Conservation (phyloP, 805 yeast species). For the Pichia paraexigua region DNA sequence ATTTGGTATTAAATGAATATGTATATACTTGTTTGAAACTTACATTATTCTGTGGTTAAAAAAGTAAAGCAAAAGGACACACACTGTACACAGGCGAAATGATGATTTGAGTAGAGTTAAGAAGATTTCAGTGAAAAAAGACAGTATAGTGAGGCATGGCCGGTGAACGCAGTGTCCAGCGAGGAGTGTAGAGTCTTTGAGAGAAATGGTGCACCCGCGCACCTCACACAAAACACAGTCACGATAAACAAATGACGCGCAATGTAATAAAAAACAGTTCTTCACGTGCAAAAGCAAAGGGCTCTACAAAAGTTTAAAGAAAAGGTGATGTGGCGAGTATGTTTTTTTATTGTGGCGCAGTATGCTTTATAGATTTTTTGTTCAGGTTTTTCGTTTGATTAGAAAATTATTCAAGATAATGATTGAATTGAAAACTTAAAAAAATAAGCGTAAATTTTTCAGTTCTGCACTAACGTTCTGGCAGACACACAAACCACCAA, state of each 20-base stretch:
- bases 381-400: no score
- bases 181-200: not conserved
- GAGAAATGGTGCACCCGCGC: not conserved
- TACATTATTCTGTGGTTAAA: conserved; percentile 20
- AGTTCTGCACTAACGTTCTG: no score
- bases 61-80: conserved; percentile 1
- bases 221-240: not conserved
- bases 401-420: no score
- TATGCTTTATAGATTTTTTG: no score
- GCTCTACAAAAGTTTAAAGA: not conserved
- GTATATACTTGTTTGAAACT: conserved; percentile 7
- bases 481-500: not conserved
- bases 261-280: not conserved
- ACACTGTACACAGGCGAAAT: not conserved
- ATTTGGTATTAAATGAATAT: not conserved
- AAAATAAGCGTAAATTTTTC: no score
- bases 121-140: not conserved
- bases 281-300: conserved; percentile 6
- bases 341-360: not conserved
- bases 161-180: not conserved
- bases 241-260: not conserved
- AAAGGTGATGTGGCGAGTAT: not conserved
- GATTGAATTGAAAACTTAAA: no score
- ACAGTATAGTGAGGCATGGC: not conserved
- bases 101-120: not conserved